Conservation (phyloP, 345 rosid species). For the Laguncularia racemosa region DNA sequence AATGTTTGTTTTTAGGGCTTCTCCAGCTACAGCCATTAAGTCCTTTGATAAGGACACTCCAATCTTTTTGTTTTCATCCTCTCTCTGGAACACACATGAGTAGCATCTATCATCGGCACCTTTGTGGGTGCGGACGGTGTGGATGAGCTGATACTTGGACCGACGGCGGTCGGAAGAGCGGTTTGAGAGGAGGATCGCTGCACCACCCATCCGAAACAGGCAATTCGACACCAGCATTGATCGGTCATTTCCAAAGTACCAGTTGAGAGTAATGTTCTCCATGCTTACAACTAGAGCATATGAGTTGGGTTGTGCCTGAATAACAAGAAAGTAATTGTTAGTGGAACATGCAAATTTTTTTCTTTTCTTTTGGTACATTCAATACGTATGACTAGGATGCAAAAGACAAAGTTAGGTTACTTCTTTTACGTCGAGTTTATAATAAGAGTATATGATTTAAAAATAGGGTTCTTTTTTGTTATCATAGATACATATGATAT, state of each 20-base stretch:
- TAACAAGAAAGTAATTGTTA: background rate
- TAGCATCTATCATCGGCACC: conserved; percentile 76
- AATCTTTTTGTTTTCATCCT: conserved; percentile 45
- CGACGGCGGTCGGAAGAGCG: conserved; percentile 59
- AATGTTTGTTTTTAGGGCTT: conserved; percentile 84
- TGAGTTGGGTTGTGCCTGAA: conserved; percentile 76
- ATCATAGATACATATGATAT: no score
- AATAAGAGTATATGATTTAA: no score
- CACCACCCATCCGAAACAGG: conserved; percentile 94
- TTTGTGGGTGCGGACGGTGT: conserved; percentile 91
- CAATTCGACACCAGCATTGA: conserved; percentile 93
- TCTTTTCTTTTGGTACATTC: background rate
- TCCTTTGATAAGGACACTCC: conserved; percentile 87
- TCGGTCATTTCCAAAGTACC: conserved; percentile 91
- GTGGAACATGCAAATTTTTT: background rate
- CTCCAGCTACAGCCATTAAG: conserved; percentile 94
- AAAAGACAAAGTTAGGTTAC: no score
- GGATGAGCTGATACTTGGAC: conserved; percentile 82
- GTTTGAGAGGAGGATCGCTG: conserved; percentile 86
- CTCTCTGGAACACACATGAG: conserved; percentile 71
- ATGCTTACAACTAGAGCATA: conserved; percentile 89
- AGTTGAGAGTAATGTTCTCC: conserved; percentile 80
- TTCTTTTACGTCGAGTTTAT: no score
- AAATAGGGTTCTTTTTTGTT: no score
- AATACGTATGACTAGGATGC: no score